Evolutionary conservation across 2,329 filamentous ascomycete species (phyloP).

Genomic region (Podosphaera aphanis): DNA sequence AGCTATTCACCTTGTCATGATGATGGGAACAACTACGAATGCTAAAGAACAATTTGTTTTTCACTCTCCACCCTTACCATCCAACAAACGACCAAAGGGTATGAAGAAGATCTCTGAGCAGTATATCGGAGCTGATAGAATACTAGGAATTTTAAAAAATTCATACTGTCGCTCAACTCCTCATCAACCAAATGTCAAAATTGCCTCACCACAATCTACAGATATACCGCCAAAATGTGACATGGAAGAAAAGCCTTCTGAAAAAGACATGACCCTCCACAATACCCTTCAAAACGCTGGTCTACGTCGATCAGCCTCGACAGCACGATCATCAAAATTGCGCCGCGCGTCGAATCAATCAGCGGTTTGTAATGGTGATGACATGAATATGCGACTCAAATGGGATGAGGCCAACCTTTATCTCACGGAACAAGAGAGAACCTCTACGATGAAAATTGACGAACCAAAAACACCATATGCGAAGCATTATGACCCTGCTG

Average conservation of each 20-base stretch:
- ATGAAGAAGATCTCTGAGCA: not conserved
- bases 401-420: slow-evolving; percentile 99
- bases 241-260: slow-evolving; percentile 23
- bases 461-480: slow-evolving; percentile 97
- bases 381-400: slow-evolving; percentile 53
- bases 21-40: not conserved
- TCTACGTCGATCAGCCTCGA: slow-evolving; percentile 63
- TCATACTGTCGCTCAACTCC: slow-evolving; percentile 39
- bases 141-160: slow-evolving; percentile 79
- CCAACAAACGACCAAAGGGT: not conserved
- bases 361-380: slow-evolving; percentile 15
- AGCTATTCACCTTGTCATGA: not conserved
- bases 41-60: not conserved
- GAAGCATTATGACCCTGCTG: slow-evolving; percentile 67
- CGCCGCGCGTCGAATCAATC: slow-evolving; percentile 20
- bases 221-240: slow-evolving; percentile 13
- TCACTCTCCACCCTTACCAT: not conserved
- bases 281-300: slow-evolving; percentile 93
- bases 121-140: not conserved
- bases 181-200: slow-evolving; percentile 19
- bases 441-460: slow-evolving; percentile 93
- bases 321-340: slow-evolving; percentile 28
- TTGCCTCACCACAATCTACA: slow-evolving; percentile 20
- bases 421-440: slow-evolving; percentile 86
- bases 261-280: slow-evolving; percentile 76